Conservation (phyloP, 805 yeast species). For the Barnettozyma salicaria region DNA sequence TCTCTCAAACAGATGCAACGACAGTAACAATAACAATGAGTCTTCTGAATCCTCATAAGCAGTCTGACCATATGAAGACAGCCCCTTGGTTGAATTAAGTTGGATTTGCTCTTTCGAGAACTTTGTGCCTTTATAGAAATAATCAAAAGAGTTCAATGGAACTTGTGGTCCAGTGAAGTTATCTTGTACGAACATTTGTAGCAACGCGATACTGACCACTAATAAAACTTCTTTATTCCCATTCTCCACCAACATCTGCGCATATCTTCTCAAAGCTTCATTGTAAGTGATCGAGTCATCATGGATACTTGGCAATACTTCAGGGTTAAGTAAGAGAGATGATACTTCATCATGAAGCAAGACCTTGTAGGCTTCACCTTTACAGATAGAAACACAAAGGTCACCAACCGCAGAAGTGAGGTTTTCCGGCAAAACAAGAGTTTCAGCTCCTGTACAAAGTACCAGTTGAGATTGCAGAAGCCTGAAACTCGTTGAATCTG, state of each 20-base stretch:
- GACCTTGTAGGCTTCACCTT: conserved; percentile 21
- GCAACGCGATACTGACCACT: conserved; percentile 42
- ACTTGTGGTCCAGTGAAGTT: conserved; percentile 82
- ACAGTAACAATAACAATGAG: conserved; percentile 39
- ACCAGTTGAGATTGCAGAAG: conserved; percentile 10
- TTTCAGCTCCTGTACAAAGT: conserved; percentile 10
- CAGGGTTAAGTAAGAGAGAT: background rate
- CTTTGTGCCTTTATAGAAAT: conserved; percentile 19
- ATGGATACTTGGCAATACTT: background rate
- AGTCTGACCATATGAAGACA: conserved; percentile 59
- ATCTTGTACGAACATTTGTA: conserved; percentile 65
- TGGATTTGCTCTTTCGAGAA: conserved; percentile 15
- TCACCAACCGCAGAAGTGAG: too few relatives aligned
- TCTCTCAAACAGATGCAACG: conserved; percentile 40
- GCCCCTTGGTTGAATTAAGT: conserved; percentile 29
- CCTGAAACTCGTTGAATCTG: conserved; percentile 4
- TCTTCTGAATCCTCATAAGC: conserved; percentile 57
- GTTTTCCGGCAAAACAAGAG: conserved; percentile 6
- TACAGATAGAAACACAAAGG: too few relatives aligned
- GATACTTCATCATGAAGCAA: conserved; percentile 8
- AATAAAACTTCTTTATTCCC: conserved; percentile 12
- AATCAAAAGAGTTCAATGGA: conserved; percentile 31
- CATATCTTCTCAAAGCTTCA: conserved; percentile 8
- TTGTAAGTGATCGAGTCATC: conserved; percentile 9
- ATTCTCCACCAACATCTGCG: background rate